phyloP scores from a whole-genome alignment of 1,139 yeast genomes.

The Candida tunisiensis region DNA sequence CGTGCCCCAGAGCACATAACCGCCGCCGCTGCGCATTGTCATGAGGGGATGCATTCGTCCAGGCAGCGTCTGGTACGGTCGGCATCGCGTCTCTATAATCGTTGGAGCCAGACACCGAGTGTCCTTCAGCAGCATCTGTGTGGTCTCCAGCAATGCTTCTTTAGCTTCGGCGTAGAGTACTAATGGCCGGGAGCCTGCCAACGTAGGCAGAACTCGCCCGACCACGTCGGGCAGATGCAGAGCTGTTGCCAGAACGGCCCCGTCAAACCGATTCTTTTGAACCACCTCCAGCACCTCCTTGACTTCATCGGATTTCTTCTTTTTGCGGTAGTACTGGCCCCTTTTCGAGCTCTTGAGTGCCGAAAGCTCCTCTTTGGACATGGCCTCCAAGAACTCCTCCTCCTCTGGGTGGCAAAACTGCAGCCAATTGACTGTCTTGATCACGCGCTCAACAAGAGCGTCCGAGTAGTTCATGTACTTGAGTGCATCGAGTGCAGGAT shows the following conservation, averaged over 20 bases:
- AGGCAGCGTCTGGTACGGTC: constrained; percentile 82
- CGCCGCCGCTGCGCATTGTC: constrained; percentile 92
- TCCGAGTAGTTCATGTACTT: constrained; percentile 42
- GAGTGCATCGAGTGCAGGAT: constrained; percentile 61
- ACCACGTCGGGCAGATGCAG: constrained; percentile 52
- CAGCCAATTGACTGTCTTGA: constrained; percentile 59
- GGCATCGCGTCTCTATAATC: constrained; percentile 63
- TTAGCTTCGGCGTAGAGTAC: constrained; percentile 71
- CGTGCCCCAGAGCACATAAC: constrained; percentile 67
- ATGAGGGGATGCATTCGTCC: constrained; percentile 91
- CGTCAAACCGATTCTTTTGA: constrained; percentile 52
- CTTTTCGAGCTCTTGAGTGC: constrained; percentile 43
- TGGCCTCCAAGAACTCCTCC: constrained; percentile 26
- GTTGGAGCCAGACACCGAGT: constrained; percentile 60
- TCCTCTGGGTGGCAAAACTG: constrained; percentile 71
- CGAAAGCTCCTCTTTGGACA: constrained; percentile 28
- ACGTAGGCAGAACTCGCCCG: constrained; percentile 39
- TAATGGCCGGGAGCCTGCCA: constrained; percentile 82
- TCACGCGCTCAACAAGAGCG: constrained; percentile 32
- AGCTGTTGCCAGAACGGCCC: constrained; percentile 55
- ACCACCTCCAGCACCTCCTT: constrained; percentile 31
- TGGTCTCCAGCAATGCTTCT: constrained; percentile 58
- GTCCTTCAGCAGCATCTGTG: constrained; percentile 49
- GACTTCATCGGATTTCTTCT: constrained; percentile 35
- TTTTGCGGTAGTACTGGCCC: constrained; percentile 51